These are phyloP conservation scores for Ophiostoma ulmi DNA, from an alignment of 2,329 filamentous ascomycete species.

Conservation along the genomic window DNA sequence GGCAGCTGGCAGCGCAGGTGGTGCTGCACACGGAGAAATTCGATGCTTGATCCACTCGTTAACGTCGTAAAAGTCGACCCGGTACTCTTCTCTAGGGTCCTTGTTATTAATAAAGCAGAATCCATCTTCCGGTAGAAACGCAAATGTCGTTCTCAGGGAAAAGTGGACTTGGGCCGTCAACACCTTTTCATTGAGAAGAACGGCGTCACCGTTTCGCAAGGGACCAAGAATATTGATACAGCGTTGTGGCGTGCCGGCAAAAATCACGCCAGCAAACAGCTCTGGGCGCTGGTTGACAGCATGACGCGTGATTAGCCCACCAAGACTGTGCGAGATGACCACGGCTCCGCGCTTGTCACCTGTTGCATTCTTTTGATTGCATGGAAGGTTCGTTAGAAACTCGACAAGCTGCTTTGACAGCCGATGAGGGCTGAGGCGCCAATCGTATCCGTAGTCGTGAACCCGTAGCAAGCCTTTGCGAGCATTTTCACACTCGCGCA, in stretches of 20 bases:
- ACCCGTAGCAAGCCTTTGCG: conserved; percentile 66
- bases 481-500: conserved; percentile 69
- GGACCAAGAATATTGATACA: conserved; percentile 91
- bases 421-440: conserved; percentile 77
- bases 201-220: conserved; percentile 84
- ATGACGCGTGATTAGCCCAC: conserved; percentile 81
- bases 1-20: conserved; percentile 56
- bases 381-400: conserved; percentile 69
- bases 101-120: conserved; percentile 77
- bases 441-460: conserved; percentile 92
- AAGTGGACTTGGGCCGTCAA: conserved; percentile 93
- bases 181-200: conserved; percentile 81
- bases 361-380: conserved; percentile 61
- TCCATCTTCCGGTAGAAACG: conserved; percentile 78
- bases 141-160: conserved; percentile 78
- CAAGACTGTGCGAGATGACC: conserved; percentile 81
- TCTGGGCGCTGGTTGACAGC: conserved; percentile 81
- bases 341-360: conserved; percentile 60
- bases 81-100: conserved; percentile 71
- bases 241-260: conserved; percentile 75
- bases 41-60: conserved; percentile 74
- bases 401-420: conserved; percentile 65
- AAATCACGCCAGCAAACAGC: conserved; percentile 79
- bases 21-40: conserved; percentile 68
- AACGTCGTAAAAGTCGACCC: conserved; percentile 75